Base-by-base conservation (phyloP, 495 filamentous ascomycete genomes). In the Aspergillus haitiensis region DNA sequence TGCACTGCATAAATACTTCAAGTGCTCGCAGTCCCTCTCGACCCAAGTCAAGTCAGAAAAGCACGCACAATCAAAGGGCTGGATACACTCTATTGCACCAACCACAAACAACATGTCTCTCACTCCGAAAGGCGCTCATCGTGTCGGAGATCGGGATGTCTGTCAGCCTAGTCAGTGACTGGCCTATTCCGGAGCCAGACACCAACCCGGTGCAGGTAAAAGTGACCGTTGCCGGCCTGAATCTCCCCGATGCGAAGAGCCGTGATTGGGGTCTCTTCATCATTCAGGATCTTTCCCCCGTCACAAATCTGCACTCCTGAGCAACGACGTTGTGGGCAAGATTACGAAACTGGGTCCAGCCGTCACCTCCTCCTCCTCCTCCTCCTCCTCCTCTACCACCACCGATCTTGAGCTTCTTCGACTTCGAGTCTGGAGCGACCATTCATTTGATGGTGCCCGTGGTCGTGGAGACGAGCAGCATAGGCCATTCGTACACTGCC, bases 401-500 rank as follows among this genome's bases (percentile, higher is more conserved):
- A 58, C 55, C 13, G 45, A 44, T 10, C 32, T 56, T 36, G 39
- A 34, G 70, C 69, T 49, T 73, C 70, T 62, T 61, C 48, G 21
- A 48, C 58, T 54, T 67, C 48, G 16, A 34, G n/a, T 39, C 32
- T 39, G 11, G 50, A 37, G 11, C 6, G 5, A 18, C 9, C 11
- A 39, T 37, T 36, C 33, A 21, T 39, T 8, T 3, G 9, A 39
- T 53, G 3, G 0, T 13, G 4, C 48, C 34, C n/a, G 7, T 13
- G 45, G 27, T 36, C 2, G 53, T 73, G 59, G 42, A 75, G 55
- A 61, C 54, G 31, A 37, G 65, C 52, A 59, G 49, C 33, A 62
- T 73, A 69, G 9, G 63, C 63, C 66, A 70, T 66, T 36, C 67
- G 62, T 11, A 60, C 64, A 61, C 70, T 76, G 33, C 58, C 40